Conservation (phyloP, 345 rosid species). For the Salix purpurea region DNA sequence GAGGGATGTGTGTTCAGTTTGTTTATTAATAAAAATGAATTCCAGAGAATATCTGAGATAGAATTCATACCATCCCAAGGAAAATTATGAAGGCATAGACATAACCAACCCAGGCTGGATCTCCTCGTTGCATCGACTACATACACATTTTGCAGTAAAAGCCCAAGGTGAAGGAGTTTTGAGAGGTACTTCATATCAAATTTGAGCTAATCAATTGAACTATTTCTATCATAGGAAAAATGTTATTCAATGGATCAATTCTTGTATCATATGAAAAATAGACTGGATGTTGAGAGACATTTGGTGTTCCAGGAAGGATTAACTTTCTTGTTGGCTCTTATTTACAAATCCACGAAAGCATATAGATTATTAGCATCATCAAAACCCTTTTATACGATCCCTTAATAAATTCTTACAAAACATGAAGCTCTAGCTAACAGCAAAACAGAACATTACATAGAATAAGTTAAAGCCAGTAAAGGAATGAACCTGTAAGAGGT, state of each 20-base stretch:
- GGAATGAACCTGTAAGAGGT: conserved; percentile 23
- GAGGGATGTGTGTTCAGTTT: background rate
- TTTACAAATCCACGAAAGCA: background rate
- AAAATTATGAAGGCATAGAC: conserved; percentile 29
- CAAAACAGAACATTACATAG: background rate
- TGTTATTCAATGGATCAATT: background rate
- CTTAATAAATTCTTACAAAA: background rate
- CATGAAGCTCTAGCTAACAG: background rate
- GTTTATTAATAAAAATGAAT: background rate
- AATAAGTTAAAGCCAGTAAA: background rate
- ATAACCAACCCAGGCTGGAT: conserved; percentile 33
- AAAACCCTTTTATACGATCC: background rate
- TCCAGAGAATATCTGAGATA: background rate
- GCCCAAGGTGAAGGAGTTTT: background rate
- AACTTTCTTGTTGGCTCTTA: background rate
- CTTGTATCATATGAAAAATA: background rate
- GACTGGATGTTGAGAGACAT: background rate
- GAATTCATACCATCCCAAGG: conserved; percentile 25
- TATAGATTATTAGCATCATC: background rate
- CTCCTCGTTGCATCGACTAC: conserved; percentile 27
- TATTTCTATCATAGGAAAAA: background rate
- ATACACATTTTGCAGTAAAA: background rate
- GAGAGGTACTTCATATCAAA: background rate
- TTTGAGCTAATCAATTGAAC: background rate
- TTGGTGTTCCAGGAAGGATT: background rate